A percentile compares a stretch with the other conserved stretches of the same genome.
Evolutionary conservation across 805 yeast genomes (phyloP).

Genomic region (Suhomyces sp.): DNA sequence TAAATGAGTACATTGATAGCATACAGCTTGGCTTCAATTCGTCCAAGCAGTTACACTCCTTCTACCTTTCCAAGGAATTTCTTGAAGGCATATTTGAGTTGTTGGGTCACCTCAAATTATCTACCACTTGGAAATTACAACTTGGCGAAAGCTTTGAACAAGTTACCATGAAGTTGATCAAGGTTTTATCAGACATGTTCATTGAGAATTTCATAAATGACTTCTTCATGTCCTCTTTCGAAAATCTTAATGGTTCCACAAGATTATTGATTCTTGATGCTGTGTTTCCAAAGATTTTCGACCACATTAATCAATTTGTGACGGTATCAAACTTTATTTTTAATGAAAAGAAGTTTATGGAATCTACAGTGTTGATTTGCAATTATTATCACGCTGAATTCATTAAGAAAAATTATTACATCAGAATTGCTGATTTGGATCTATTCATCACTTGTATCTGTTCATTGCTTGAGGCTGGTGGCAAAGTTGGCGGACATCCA

Average conservation of each 20-base stretch:
- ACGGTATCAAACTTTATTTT: constrained; percentile 33
- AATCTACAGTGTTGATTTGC: constrained; percentile 25
- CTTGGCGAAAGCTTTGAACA: constrained; percentile 14
- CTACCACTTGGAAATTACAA: constrained; percentile 24
- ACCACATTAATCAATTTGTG: constrained; percentile 35
- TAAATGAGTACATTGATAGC: constrained; percentile 33
- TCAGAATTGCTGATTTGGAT: constrained; percentile 22
- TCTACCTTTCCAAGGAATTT: constrained; percentile 32
- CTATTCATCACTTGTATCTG: constrained; percentile 28
- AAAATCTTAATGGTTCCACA: constrained; percentile 34
- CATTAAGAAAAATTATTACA: constrained; percentile 25
- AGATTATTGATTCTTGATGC: constrained; percentile 31
- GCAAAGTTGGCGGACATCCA: constrained; percentile 5
- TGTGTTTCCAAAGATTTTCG: constrained; percentile 36
- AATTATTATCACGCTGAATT: constrained; percentile 30
- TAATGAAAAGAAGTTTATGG: constrained; percentile 31
- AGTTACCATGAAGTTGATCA: constrained; percentile 27
- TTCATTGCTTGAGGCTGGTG: constrained; percentile 29
- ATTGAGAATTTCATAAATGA: constrained; percentile 24
- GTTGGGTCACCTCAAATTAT: constrained; percentile 31
- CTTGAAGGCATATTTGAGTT: constrained; percentile 41
- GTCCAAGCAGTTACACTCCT: constrained; percentile 18
- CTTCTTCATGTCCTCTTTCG: constrained; percentile 25
- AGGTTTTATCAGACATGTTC: constrained; percentile 36
- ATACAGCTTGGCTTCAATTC: constrained; percentile 30